phyloP scores from a whole-genome alignment of 139 green algal species.

The Coelastrella sp. region DNA sequence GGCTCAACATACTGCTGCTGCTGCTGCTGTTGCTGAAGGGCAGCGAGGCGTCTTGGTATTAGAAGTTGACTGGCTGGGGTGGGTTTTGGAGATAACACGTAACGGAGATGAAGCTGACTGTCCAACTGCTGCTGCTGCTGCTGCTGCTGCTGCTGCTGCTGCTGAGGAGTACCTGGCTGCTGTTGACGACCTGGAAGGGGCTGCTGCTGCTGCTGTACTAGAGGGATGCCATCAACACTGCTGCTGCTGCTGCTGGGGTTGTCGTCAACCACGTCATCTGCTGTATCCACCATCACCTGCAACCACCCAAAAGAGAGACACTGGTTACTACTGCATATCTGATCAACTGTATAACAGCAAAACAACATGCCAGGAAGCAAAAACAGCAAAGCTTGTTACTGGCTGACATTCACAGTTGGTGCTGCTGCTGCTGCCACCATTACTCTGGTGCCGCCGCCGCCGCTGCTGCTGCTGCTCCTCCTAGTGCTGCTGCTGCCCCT shows the following conservation, averaged over 20 bases:
- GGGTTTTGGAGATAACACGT: conserved; percentile 83
- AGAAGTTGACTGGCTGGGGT: conserved; percentile 75
- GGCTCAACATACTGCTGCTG: conserved; percentile 36
- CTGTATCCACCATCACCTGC: conserved; percentile 45
- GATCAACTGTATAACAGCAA: no score
- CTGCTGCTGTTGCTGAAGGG: conserved; percentile 50
- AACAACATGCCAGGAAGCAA: no score
- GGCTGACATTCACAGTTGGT: not conserved
- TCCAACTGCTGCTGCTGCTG: conserved; percentile 18
- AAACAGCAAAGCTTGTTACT: no score
- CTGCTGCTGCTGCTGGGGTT: conserved; percentile 33
- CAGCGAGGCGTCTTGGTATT: conserved; percentile 75
- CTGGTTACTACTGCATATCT: no score
- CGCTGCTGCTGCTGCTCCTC: not conserved
- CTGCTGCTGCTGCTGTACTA: conserved; percentile 33
- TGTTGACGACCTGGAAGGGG: conserved; percentile 27
- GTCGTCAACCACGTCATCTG: not conserved
- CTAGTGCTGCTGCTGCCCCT: conserved; percentile 41
- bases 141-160: conserved; percentile 26
- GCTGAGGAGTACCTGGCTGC: not conserved
- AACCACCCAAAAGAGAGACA: no score
- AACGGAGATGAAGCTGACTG: conserved; percentile 72
- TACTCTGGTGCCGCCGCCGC: not conserved
- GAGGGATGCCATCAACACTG: not conserved
- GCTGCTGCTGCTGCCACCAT: not conserved